These are phyloP conservation scores for Aspergillus brasiliensis DNA, from an alignment of 2,329 filamentous ascomycete genomes.

Conservation along the genomic window DNA sequence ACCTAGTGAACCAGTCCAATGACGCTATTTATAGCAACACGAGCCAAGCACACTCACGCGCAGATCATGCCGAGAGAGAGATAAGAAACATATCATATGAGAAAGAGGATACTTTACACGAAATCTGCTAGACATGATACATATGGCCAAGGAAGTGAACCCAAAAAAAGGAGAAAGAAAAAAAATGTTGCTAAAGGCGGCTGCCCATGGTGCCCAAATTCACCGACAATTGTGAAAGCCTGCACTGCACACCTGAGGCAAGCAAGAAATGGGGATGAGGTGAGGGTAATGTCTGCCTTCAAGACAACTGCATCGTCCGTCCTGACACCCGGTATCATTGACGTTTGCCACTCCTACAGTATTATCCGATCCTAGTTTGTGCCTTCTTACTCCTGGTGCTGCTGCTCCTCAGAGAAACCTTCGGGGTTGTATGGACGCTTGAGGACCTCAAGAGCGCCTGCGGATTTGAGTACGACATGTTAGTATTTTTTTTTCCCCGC, in stretches of 20 bases:
- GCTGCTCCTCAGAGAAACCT: conserved; percentile 10
- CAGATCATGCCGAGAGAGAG: background rate
- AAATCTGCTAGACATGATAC: background rate
- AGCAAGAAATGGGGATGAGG: background rate
- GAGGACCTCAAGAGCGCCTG: conserved; percentile 39
- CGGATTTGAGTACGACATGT: background rate
- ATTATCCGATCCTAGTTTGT: background rate
- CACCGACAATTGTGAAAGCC: background rate
- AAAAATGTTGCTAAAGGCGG: background rate
- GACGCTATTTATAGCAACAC: background rate
- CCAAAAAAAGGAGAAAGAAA: background rate
- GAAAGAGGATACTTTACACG: background rate
- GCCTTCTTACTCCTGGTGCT: background rate
- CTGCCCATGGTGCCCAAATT: background rate
- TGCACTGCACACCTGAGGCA: background rate
- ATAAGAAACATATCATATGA: background rate
- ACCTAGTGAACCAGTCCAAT: background rate
- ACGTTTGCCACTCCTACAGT: background rate
- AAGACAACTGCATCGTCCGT: background rate
- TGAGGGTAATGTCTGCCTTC: background rate
- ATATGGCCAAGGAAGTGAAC: background rate
- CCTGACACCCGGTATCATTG: background rate
- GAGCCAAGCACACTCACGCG: background rate
- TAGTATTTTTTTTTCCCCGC: conserved; percentile 6
- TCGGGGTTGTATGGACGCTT: conserved; percentile 27